Conservation (phyloP, 306 rosid species). For the Trifolium fragiferum region DNA sequence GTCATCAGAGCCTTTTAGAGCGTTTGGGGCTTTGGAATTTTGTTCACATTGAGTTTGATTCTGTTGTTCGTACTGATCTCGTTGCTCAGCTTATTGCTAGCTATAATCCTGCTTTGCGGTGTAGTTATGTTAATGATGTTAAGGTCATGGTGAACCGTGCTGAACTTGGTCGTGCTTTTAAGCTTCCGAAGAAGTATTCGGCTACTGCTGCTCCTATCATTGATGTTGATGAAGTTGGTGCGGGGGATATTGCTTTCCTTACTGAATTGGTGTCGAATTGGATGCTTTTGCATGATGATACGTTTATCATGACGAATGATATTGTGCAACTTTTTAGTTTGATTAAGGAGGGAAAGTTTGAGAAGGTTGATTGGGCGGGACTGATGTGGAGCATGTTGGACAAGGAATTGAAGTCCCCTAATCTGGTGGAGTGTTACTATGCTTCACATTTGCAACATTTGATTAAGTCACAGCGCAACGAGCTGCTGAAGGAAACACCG, state of each 20-base stretch:
- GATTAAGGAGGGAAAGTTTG: constrained; percentile 66
- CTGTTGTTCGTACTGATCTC: constrained; percentile 60
- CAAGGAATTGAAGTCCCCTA: constrained; percentile 64
- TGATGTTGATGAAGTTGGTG: constrained; percentile 29
- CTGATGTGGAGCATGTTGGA: constrained; percentile 84
- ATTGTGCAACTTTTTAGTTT: constrained; percentile 42
- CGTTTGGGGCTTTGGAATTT: constrained; percentile 86
- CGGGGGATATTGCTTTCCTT: constrained; percentile 52
- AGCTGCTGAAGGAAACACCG: constrained; percentile 51
- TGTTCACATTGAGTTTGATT: constrained; percentile 70
- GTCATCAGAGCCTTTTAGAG: constrained; percentile 66
- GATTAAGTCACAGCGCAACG: constrained; percentile 63
- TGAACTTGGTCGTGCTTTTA: constrained; percentile 75
- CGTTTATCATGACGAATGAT: constrained; percentile 66
- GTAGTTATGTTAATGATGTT: constrained; percentile 59
- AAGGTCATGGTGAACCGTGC: constrained; percentile 62
- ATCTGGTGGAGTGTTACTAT: constrained; percentile 70
- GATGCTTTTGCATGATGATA: constrained; percentile 85
- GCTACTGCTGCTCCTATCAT: not conserved
- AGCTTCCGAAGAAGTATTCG: constrained; percentile 58
- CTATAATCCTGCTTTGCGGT: constrained; percentile 39
- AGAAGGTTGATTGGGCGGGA: constrained; percentile 81
- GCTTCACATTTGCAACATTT: constrained; percentile 86
- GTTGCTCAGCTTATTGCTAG: constrained; percentile 65
- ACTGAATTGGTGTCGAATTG: constrained; percentile 68